phyloP scores from a whole-genome alignment of 2,329 filamentous ascomycete species.

The Xylariomycetidae sp. region DNA sequence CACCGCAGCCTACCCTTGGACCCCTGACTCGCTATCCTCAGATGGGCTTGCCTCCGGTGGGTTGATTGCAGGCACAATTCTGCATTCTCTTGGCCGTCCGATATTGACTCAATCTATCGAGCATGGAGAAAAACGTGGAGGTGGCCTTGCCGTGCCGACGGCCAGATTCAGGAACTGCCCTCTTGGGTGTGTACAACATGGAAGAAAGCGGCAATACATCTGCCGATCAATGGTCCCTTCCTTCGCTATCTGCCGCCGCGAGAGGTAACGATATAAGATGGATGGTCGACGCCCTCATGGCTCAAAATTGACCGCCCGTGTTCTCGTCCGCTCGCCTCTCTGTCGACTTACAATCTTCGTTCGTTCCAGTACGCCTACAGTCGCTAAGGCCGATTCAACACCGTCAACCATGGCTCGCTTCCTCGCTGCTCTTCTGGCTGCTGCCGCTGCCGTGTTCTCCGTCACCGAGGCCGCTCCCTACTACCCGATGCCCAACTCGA shows the following conservation, averaged over 20 bases:
- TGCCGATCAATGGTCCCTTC: background rate
- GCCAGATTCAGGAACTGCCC: conserved; percentile 10
- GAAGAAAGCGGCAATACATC: background rate
- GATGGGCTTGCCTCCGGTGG: conserved; percentile 11
- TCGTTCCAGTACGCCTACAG: conserved; percentile 4
- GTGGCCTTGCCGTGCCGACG: conserved; percentile 5
- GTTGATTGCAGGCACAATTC: conserved; percentile 8
- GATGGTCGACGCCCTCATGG: background rate
- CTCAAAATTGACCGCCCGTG: conserved; percentile 1
- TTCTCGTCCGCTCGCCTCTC: conserved; percentile 8
- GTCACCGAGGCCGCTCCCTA: conserved; percentile 20
- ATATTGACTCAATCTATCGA: conserved; percentile 14
- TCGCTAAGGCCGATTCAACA: conserved; percentile 5
- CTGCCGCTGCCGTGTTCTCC: conserved; percentile 20
- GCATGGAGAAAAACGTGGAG: conserved; percentile 4
- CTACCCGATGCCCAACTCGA: conserved; percentile 5
- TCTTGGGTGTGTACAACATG: conserved; percentile 4
- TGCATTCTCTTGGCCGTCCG: conserved; percentile 11
- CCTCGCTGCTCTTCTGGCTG: conserved; percentile 23
- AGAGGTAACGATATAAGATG: background rate
- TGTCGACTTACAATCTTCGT: conserved; percentile 8
- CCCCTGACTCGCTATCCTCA: conserved; percentile 11
- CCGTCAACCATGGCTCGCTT: conserved; percentile 22
- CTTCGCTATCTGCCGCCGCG: background rate
- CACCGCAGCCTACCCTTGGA: conserved; percentile 2